Percentiles rank a stretch among this genome's conserved stretches.
Conservation (phyloP, 331 rosid species). For the Ulmus americana region DNA sequence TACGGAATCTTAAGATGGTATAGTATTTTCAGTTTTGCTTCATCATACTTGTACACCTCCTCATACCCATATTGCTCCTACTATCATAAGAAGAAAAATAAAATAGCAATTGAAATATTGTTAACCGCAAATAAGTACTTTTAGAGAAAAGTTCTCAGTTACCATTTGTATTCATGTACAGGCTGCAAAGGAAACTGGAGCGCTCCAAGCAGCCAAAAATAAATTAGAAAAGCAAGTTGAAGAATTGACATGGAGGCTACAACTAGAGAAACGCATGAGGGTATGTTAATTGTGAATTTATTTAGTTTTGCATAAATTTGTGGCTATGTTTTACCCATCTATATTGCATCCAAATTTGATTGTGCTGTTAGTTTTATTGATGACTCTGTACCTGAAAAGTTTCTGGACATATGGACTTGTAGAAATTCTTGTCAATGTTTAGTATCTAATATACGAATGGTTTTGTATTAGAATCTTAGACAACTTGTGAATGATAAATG, state of each 20-base stretch:
- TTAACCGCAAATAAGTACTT: neutral
- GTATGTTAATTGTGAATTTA: slow-evolving; percentile 32
- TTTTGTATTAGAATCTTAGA: too few relatives aligned
- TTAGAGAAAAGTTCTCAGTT: neutral
- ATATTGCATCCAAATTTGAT: neutral
- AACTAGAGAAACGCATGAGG: slow-evolving; percentile 94
- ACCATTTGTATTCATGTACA: slow-evolving; percentile 26
- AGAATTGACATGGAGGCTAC: slow-evolving; percentile 89
- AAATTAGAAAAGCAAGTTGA: slow-evolving; percentile 98
- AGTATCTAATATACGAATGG: too few relatives aligned
- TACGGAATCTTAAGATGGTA: slow-evolving; percentile 88
- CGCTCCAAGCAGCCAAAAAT: slow-evolving; percentile 99
- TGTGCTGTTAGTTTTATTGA: neutral
- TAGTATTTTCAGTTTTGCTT: slow-evolving; percentile 6
- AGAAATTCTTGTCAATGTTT: too few relatives aligned
- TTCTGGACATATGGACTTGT: neutral
- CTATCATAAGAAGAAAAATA: too few relatives aligned
- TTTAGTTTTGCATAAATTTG: neutral
- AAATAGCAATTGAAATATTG: too few relatives aligned
- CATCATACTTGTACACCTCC: neutral
- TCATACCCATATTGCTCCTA: neutral
- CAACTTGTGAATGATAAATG: too few relatives aligned
- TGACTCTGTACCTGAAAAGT: neutral
- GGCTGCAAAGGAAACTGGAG: slow-evolving; percentile 99
- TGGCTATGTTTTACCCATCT: neutral